Evolutionary conservation across 1,284 basidiomycete genomes (phyloP), one percentile per base, ranked within the genome.

Genomic region (Fomitopsis pinicola): DNA sequence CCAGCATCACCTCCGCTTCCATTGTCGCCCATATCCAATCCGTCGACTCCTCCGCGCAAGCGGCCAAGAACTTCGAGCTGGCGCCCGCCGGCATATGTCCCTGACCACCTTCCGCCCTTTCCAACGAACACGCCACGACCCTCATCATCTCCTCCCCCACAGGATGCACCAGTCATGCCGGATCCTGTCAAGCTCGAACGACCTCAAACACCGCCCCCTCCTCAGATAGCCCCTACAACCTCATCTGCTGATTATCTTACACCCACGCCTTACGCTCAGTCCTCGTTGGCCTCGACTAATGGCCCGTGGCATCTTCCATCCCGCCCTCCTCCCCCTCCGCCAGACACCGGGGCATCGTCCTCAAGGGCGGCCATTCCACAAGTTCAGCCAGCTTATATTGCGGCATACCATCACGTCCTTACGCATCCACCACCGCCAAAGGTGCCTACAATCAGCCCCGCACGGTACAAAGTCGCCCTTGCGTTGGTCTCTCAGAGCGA

Each of bases 361-460:
- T 42, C 60, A 65, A 19, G 64, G 6, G 26, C 58, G 17, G 26
- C 33, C 14, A 36, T 28, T 15, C 84, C 82, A 0, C 80, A 81
- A 61, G 80, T 81, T 10, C 86, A 88, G 67, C 85, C 80, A 1
- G 77, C 87, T 0, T 78, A 91, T n/a, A 70, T 88, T 45, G 76
- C 77, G 6, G 89, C 88, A 3, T 90, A 89, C 67, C 89, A 89
- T 64, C 84, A 91, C 65, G 84, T 89, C 62, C 80, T 89, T 58
- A 88, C 85, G 0, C 83, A 89, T 65, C 87, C 77, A 28, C 82
- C 79, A 2, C 77, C 78, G 19, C 63, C 77, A 1, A 77, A 76
- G 52, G 73, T 77, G 3, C 74, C 69, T 1, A 65, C 81, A 5
- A 73, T 82, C 8, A 87, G 83, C 59, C 82, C 83, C 19, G 74